Base-by-base conservation (phyloP, 148 eudicot genomes). In the Fagopyrum homotropicum region DNA sequence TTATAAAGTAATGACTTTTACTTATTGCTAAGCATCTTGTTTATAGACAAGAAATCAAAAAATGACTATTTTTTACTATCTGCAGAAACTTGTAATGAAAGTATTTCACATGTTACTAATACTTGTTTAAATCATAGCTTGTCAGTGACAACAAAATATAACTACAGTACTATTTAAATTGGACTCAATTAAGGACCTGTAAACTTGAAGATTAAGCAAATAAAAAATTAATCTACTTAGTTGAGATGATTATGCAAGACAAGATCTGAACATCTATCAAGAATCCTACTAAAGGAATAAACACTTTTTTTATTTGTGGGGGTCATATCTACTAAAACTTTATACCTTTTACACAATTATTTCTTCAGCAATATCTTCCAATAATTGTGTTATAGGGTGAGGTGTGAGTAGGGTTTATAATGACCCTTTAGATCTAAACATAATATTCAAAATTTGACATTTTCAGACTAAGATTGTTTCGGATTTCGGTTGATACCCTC, bases 331-430 rank as follows among this genome's bases (percentile, higher is more conserved):
- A 35, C 35, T 14, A 63, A 14, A 66, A 35, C 46, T 43, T 40
- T 0, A 66, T 15, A 66, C 71, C 30, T 66, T 66, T 66, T 66
- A 43, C 47, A 43, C 47, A 66, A 40, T 66, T 43, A 66, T 66
- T 35, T 66, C 47, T 15, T 40, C 71, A 66, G 22, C 47, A 40
- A 7, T 2, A 9, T 43, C 11, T 35, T 66, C 46, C 14, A 66
- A 66, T 66, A 66, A 66, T 40, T 40, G 71, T 66, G 71, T 40
- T 63, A 14, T 66, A 66, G 71, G 71, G 46, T 66, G 12, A 66
- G 16, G 15, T 35, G 6, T 66, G 71, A 66, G 71, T 12, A 10
- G 71, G 30, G 12, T 60, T 22, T 9, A 66, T 66, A 6, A 63
- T 63, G 12, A 35, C 7, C 47, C 47, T 15, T 15, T 5, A 35